Conservation (phyloP, 108 stramenopile genomes). For the Ochromonas danica region DNA sequence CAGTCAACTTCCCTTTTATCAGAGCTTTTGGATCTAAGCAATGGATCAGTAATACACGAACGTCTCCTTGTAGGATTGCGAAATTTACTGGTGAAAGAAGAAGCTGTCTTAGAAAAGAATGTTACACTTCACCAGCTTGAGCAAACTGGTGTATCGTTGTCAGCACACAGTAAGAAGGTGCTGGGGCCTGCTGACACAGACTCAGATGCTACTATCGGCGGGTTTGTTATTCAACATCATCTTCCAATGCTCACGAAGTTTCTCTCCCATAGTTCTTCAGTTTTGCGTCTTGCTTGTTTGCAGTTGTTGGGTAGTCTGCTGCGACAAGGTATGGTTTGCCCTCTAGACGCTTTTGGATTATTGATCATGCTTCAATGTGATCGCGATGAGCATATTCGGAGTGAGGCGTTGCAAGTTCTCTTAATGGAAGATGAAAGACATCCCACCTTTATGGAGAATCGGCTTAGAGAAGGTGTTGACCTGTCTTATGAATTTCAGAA, state of each 20-base stretch:
- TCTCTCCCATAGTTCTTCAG: not conserved
- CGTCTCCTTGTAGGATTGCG: no score
- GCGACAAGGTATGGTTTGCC: not conserved
- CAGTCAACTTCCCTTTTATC: not conserved
- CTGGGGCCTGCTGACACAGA: not conserved
- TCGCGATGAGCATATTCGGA: not conserved
- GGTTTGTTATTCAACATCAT: not conserved
- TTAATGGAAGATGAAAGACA: not conserved
- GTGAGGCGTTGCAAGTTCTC: not conserved
- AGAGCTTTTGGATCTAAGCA: no score
- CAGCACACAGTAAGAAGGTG: not conserved
- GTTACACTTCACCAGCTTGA: not conserved
- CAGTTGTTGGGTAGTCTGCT: not conserved
- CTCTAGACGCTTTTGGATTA: not conserved
- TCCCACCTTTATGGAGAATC: not conserved
- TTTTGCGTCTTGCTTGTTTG: not conserved
- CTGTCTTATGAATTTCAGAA: not conserved
- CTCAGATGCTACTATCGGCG: not conserved
- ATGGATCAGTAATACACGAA: no score
- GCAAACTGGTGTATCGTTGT: not conserved
- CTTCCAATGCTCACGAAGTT: not conserved
- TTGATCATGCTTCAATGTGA: not conserved
- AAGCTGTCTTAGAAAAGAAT: no score
- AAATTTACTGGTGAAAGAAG: no score
- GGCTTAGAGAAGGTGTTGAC: not conserved